Evolutionary conservation across 495 filamentous ascomycete species (phyloP).

Genomic region (Penicillium ucsense): DNA sequence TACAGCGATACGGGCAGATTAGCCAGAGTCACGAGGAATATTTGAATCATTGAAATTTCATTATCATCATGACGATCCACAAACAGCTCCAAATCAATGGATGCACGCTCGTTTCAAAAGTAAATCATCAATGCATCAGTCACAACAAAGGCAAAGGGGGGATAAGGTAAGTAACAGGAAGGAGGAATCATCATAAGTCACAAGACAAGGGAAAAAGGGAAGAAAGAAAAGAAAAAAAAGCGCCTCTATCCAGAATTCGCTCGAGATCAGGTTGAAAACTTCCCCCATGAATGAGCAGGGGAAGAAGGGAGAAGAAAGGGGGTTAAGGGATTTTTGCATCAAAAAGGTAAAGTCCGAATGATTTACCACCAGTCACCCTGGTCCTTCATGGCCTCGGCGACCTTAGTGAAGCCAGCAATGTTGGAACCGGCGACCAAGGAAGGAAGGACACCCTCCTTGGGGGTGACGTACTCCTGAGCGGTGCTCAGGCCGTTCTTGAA

Average conservation of each 20-base stretch:
- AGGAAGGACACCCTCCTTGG: constrained; percentile 73
- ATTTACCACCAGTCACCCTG: constrained; percentile 93
- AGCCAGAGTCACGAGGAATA: background rate
- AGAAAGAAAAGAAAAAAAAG: constrained; percentile 9
- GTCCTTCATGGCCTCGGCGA: constrained; percentile 86
- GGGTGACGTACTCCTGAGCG: constrained; percentile 74
- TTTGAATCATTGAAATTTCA: constrained; percentile 19
- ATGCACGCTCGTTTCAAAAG: constrained; percentile 10
- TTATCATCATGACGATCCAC: constrained; percentile 20
- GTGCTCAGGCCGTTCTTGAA: constrained; percentile 89
- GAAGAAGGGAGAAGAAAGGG: constrained; percentile 5
- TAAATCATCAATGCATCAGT: constrained; percentile 21
- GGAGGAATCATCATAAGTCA: background rate
- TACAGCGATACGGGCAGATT: too few relatives aligned
- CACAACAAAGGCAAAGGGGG: constrained; percentile 15
- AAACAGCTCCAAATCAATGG: constrained; percentile 8
- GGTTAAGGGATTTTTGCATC: constrained; percentile 3
- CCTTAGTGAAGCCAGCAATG: constrained; percentile 96
- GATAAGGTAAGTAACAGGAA: background rate
- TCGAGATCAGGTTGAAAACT: constrained; percentile 19
- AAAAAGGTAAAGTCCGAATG: constrained; percentile 4
- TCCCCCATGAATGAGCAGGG: constrained; percentile 5
- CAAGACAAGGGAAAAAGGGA: background rate
- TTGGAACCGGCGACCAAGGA: constrained; percentile 88
- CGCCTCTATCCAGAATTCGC: constrained; percentile 34